Evolutionary conservation across 78 protist genomes (phyloP), one percentile per base, ranked within the genome.

Genomic region (Creolimax fragrantissima): DNA sequence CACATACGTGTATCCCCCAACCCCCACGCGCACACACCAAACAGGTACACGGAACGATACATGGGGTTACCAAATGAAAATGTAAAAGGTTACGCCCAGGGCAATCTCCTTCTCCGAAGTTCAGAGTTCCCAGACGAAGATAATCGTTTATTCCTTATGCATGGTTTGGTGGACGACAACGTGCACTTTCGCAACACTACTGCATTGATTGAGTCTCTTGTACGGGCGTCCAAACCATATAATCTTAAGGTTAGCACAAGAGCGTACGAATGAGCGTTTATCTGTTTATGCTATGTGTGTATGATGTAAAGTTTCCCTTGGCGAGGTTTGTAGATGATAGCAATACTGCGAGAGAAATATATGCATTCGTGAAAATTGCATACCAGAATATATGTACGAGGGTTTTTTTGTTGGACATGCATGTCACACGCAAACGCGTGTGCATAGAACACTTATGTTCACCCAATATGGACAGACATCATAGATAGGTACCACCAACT

Each of bases 91-190:
- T 97, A 97, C 88, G 32, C 84, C 39, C 35, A 5, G 11, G 93
- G 95, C 3, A 3, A 35, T 36, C 93, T 94, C 42, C 32, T 45
- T 44, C 5, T 7, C 36, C n/a, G 90, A 44, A 93, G 90, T 3
- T 90, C 3, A 24, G 44, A 39, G 6, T 44, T 95, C 43, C 96
- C 95, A 66, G 94, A 45, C 41, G 85, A 91, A 3, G 74, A 35
- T n/a, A 90, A 44, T 41, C 93, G 97, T 5, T 44, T 97, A 36
- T 24, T 96, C 41, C 2, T 97, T 41, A 85, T 96, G 44, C 97
- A 96, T 88, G 98, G 98, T 41, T 39, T 95, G 44, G 89, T 88
- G 39, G 99, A 98, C 92, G 99, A 98, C 88, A 98, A 98, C 88
- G 99, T 98, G 24, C 98, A 97, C 84, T 97, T 96, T 84, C 42